Conservation (phyloP, 345 rosid species). For the Zanthoxylum bungeanum region DNA sequence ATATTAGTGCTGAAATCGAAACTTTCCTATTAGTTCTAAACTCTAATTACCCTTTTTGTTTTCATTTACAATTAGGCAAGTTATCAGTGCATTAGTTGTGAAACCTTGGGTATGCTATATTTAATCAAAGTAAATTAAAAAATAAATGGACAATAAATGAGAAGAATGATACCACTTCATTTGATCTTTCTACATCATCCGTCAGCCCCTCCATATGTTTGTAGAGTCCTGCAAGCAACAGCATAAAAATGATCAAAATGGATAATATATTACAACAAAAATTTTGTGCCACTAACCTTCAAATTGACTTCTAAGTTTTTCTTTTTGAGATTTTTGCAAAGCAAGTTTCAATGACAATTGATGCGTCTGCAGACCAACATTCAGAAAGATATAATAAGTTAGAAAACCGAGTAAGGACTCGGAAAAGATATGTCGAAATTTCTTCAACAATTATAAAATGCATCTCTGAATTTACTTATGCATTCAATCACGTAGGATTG, state of each 20-base stretch:
- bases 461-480: not conserved
- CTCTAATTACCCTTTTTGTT: not conserved
- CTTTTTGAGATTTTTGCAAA: constrained; percentile 78
- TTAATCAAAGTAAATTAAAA: not conserved
- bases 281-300: constrained; percentile 51
- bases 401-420: not conserved
- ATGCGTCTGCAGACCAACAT: constrained; percentile 62
- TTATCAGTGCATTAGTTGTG: not conserved
- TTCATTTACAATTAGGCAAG: not conserved
- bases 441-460: no score
- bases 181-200: constrained; percentile 80
- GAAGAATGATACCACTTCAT: constrained; percentile 58
- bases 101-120: not conserved
- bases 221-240: constrained; percentile 50
- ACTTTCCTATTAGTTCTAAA: not conserved
- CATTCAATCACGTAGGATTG: not conserved
- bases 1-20: not conserved
- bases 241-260: constrained; percentile 5
- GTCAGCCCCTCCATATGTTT: constrained; percentile 74
- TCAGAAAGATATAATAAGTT: not conserved
- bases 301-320: constrained; percentile 80
- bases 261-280: not conserved
- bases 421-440: not conserved
- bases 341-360: constrained; percentile 82
- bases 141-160: constrained; percentile 7